Base-by-base conservation (phyloP, 2,329 filamentous ascomycete species). In the Aureobasidium subglaciale region DNA sequence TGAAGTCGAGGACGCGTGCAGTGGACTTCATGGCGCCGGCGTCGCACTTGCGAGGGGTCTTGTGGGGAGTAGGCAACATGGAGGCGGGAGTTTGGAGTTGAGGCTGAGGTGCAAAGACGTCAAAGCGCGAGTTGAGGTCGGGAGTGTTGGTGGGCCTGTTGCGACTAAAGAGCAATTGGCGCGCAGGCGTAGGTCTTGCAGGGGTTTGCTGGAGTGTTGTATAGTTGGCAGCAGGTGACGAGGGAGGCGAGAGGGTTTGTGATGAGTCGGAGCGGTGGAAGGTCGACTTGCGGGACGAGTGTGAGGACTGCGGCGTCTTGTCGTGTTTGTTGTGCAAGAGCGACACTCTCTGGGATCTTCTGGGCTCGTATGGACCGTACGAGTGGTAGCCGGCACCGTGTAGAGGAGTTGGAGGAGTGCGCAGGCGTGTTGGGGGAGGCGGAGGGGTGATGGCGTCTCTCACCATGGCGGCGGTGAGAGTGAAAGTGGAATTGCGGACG, bases 11-110 rank as follows among this genome's bases (percentile, higher is more conserved):
- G 25, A 77, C 71, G 58, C 81, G 78, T 25, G 80, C 76, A 32
- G 79, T 75, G 5, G 73, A 66, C 48, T 73, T 70, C 50, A 78
- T 63, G 56, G 76, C 71, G 13, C 68, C 64, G 41, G 68, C 64
- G 3, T 71, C 65, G 60, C 78, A 79, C 74, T 87, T 88, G 69
- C 79, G 79, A 3, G 82, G 88, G 3, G 88, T 92, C 74, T 91
- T 91, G 61, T 83, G 80, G 2, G 88, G 88, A 3, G 88, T 92
- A 15, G 86, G 87, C 42, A 91, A 80, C 79, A 88, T 86, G 60
- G 48, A 29, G 5, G 24, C 25, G 15, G 43, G 54, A 2, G 54
- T 48, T 24, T 42, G 54, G 1, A 56, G 42, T 32, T 29, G 30
- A 6, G 38, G 10, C 29, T 27, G 29, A 43, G 48, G 56, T 29